phyloP scores from a whole-genome alignment of 139 green algal genomes.

The Tetraselmis chui region DNA sequence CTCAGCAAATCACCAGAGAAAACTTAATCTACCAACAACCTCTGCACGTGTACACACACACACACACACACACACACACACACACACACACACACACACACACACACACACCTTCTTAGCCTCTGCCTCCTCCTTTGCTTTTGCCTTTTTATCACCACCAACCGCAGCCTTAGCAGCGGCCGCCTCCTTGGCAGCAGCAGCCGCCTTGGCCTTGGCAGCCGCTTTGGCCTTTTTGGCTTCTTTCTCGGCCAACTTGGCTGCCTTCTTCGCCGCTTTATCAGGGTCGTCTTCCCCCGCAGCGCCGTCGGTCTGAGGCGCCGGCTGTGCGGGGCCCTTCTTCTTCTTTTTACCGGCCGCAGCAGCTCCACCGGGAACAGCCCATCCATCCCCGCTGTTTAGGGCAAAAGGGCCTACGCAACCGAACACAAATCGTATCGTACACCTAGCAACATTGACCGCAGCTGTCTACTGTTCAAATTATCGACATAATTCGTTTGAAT shows the following conservation, averaged over 20 bases:
- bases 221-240: conserved; percentile 60
- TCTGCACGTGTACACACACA: no score
- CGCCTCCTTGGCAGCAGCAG: conserved; percentile 28
- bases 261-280: conserved; percentile 72
- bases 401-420: conserved; percentile 33
- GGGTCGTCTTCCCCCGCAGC: conserved; percentile 41
- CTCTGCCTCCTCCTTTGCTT: conserved; percentile 69
- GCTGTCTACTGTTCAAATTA: no score
- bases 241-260: conserved; percentile 73
- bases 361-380: conserved; percentile 26
- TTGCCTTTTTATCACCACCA: conserved; percentile 56
- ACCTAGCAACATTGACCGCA: no score
- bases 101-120: conserved; percentile 60
- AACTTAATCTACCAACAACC: no score
- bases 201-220: conserved; percentile 35
- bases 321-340: conserved; percentile 3
- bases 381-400: conserved; percentile 26
- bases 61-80: no score
- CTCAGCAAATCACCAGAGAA: no score
- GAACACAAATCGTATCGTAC: no score
- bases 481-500: no score
- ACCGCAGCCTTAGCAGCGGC: conserved; percentile 11
- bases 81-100: no score
- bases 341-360: conserved; percentile 42
- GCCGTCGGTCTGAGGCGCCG: not conserved